Evolutionary conservation across 164 flowering plant genomes (phyloP), one percentile per base, ranked within the genome.

Genomic region (Nymphaea colorata): DNA sequence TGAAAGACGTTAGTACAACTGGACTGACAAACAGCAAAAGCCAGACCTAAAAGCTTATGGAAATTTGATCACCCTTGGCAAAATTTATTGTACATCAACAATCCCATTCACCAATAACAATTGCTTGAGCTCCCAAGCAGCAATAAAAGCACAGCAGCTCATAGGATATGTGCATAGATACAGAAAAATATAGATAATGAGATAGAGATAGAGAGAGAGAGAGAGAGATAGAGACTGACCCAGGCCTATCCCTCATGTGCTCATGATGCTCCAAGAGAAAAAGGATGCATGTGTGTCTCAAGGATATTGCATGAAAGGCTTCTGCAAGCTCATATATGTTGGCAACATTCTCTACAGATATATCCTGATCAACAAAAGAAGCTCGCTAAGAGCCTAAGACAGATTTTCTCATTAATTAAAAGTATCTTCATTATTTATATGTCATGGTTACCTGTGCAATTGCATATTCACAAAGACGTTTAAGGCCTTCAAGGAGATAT

Each of bases 311-410:
- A 85, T 92, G 79, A 74, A 84, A 95, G 66, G 97, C 87, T 81
- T 92, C 98, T 15, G 99, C 89, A n/a, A 95, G 82, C 66, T 95
- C 99, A 68, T 90, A 95, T 97, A 92, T 95, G 80, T 80, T 79
- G 16, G 88, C 76, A 16, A 92, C 91, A 73, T 86, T 95, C n/a
- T 92, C 97, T 79, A 85, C 74, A 16, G 91, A 82, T 62, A 95
- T 85, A 78, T 90, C 97, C 98, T 90, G 71, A 36, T 36, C 5
- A 65, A 11, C 42, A 61, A 6, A 10, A 41, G 55, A 12, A 6
- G 3, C 44, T 25, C 62, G 55, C 15, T 17, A n/a, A 51, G 55
- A 6, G 55, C 3, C 55, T 6, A 47, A 47, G 55, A 47, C 55
- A 47, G 3, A 7, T 47, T 47, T 47, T 45, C 55, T 47, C 3